Conservation (phyloP, 805 yeast genomes). For the Sugiyamaella marilandica region DNA sequence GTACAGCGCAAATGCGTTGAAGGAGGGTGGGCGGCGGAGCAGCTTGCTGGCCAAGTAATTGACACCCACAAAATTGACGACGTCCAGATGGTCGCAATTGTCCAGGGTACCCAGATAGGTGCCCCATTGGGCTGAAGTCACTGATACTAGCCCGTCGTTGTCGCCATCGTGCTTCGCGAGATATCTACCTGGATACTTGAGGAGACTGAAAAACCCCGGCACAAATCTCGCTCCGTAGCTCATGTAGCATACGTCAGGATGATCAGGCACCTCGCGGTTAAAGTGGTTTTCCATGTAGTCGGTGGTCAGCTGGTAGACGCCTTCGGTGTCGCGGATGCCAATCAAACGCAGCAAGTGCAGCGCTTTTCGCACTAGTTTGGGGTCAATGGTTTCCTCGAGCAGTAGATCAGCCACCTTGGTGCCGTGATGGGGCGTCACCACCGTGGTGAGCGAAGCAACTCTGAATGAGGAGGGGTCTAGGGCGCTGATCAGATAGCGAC, state of each 20-base stretch:
- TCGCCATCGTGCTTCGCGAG: constrained; percentile 49
- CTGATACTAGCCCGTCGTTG: constrained; percentile 85
- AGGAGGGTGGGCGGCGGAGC: constrained; percentile 31
- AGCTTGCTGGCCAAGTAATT: constrained; percentile 22
- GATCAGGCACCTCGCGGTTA: constrained; percentile 49
- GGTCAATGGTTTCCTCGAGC: constrained; percentile 29
- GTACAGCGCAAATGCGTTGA: constrained; percentile 67
- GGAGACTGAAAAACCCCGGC: constrained; percentile 60
- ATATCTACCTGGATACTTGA: constrained; percentile 59
- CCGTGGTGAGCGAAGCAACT: constrained; percentile 73
- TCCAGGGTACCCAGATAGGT: constrained; percentile 70
- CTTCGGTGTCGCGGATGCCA: constrained; percentile 29
- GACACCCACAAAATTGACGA: constrained; percentile 60
- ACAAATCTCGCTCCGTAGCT: constrained; percentile 75
- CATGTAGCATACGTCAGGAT: constrained; percentile 63
- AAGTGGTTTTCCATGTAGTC: constrained; percentile 43
- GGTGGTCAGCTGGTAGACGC: constrained; percentile 66
- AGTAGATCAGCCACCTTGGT: constrained; percentile 75
- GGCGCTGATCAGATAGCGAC: constrained; percentile 65
- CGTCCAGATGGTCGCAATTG: constrained; percentile 77
- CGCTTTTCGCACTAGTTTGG: neutral
- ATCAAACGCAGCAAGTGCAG: constrained; percentile 13
- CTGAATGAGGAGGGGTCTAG: constrained; percentile 45
- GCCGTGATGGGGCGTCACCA: constrained; percentile 87
- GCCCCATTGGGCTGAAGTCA: constrained; percentile 79